Evolutionary conservation across 805 yeast species (phyloP).

Genomic region (Hanseniaspora lindneri): DNA sequence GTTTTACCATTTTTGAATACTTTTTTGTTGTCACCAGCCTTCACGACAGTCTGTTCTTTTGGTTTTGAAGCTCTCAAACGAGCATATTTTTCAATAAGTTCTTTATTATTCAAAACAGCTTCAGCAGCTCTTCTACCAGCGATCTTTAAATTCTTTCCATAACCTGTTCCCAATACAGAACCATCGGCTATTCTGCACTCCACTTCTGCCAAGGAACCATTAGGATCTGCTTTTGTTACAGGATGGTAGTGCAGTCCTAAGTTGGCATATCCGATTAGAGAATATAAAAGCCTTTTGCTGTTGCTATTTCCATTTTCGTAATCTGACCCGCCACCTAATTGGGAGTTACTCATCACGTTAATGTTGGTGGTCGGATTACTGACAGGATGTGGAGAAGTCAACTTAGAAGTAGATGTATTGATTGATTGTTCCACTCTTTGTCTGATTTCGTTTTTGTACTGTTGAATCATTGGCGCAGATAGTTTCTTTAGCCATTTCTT

Average conservation of each 20-base stretch:
- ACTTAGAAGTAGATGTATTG: constrained; percentile 1
- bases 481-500: constrained; percentile 46
- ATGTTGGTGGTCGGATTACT: not conserved
- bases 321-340: constrained; percentile 24
- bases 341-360: constrained; percentile 15
- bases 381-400: not conserved
- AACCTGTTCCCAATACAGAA: constrained; percentile 55
- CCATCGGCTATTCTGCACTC: constrained; percentile 55
- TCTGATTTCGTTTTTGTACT: constrained; percentile 20
- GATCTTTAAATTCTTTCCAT: constrained; percentile 53
- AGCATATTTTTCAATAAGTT: constrained; percentile 51
- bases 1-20: not conserved
- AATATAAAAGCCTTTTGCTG: constrained; percentile 70
- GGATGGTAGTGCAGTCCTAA: constrained; percentile 49
- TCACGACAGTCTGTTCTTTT: constrained; percentile 29
- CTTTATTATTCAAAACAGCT: constrained; percentile 52
- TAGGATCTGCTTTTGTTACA: constrained; percentile 29
- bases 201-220: constrained; percentile 41
- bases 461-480: constrained; percentile 35
- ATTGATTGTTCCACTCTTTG: constrained; percentile 9
- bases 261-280: constrained; percentile 65
- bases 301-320: constrained; percentile 37
- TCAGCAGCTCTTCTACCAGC: constrained; percentile 84
- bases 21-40: constrained; percentile 17
- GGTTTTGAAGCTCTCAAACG: constrained; percentile 44